Base-by-base conservation (phyloP, 2,329 filamentous ascomycete genomes). In the Ophiocordyceps camponoti-floridani region DNA sequence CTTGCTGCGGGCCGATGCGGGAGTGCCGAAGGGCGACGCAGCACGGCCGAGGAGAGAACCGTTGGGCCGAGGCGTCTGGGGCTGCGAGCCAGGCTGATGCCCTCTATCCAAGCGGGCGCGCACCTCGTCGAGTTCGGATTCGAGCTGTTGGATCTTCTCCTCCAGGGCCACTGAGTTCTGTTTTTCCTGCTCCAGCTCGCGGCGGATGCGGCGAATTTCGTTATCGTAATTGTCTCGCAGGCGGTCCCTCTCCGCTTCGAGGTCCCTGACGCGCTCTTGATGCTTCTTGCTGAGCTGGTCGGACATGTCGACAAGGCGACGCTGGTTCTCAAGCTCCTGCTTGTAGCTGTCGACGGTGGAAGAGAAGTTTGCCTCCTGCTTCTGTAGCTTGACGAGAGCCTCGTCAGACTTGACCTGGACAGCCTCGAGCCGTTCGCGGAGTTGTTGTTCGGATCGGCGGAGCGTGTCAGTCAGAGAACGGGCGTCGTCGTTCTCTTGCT, bases 401-500 rank as follows among this genome's bases (percentile, higher is more conserved):
- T 95, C 85, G 47, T 96, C 88, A 1, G 84, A 80, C 64, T 91
- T 94, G 55, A 81, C 75, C 56, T 89, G 84, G 41, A 93, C 72
- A 47, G 91, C 84, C 27, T 88, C 83, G 30, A 96, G 69, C 37
- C 87, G 80, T 50, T 81, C 77, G 52, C 87, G 82, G 31, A 95
- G 73, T 27, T 83, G 75, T 47, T 84, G 77, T 57, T 95, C 88
- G 37, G 78, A 84, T 37, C 84, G 80, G 56, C 82, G 82, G 19
- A 94, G 66, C 10, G 82, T 74, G 45, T 94, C 86, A 44, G 87
- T 73, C 30, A 75, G 81, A 18, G 83, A 80, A 50, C 74, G 79
- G 41, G 82, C 77, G 52, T 98, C 91, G 52, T 96, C 89, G 52
- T 89, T 84, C 48, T 83, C 77, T 44, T 87, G 83, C 61, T 95